Conservation (phyloP, 352 stramenopile genomes). For the Phytophthora lateralis region DNA sequence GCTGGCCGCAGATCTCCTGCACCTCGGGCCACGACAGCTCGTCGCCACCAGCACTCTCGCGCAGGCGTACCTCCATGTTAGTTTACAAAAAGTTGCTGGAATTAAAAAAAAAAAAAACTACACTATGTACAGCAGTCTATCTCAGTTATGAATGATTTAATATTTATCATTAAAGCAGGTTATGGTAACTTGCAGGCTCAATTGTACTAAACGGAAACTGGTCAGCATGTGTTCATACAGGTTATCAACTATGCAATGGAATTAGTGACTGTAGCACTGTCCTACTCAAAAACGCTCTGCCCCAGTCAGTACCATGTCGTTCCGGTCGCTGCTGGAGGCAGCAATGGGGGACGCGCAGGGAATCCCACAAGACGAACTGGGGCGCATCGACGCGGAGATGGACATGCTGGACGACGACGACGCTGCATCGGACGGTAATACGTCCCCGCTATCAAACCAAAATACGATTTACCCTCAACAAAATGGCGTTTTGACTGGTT, state of each 20-base stretch:
- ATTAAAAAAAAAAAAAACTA: not conserved
- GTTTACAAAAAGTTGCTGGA: not conserved
- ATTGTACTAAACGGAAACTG: too few species aligned
- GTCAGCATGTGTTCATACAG: too few species aligned
- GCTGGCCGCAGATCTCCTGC: constrained; percentile 66
- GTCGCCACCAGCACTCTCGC: constrained; percentile 10
- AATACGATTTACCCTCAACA: not conserved
- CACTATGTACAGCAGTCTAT: too few species aligned
- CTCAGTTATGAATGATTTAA: too few species aligned
- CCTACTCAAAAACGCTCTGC: not conserved
- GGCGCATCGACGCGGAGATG: constrained; percentile 26
- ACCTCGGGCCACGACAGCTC: constrained; percentile 68
- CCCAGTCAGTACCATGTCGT: constrained; percentile 65
- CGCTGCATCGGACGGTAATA: constrained; percentile 17
- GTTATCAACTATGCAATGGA: too few species aligned
- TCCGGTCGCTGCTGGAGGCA: constrained; percentile 82
- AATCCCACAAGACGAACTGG: constrained; percentile 42
- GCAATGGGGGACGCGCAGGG: constrained; percentile 75
- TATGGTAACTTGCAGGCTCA: too few species aligned
- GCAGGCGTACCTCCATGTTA: not conserved
- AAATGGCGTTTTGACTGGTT: not conserved
- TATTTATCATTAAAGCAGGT: too few species aligned
- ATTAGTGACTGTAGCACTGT: too few species aligned
- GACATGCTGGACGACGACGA: constrained; percentile 39
- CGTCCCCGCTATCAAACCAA: not conserved